A percentile compares a stretch with the other conserved stretches of the same genome.
phyloP scores from a whole-genome alignment of 306 rosid species.

The Quercus suber region DNA sequence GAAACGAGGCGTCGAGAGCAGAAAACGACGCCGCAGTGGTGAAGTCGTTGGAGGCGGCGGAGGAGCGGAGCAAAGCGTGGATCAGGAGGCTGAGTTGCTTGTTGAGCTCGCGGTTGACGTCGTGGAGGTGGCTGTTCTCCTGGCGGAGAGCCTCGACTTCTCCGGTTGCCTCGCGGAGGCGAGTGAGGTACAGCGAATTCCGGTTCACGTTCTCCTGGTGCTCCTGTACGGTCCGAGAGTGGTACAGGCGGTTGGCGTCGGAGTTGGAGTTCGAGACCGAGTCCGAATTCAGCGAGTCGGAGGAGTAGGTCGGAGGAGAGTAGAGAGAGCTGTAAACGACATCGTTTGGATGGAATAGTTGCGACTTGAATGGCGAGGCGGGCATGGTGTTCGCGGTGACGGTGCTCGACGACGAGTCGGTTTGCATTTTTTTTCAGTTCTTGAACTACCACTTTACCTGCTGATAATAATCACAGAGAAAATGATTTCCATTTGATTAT shows the following conservation, averaged over 20 bases:
- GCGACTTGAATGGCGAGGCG: constrained; percentile 23
- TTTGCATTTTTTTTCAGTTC: constrained; percentile 39
- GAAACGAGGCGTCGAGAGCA: constrained; percentile 10
- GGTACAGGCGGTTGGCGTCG: constrained; percentile 29
- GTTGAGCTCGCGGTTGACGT: constrained; percentile 63
- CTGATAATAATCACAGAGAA: neutral
- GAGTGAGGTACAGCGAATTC: constrained; percentile 68
- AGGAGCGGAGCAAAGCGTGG: constrained; percentile 43
- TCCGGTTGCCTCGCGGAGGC: constrained; percentile 55
- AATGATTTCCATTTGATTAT: neutral
- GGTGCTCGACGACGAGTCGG: constrained; percentile 39
- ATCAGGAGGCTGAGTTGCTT: constrained; percentile 60
- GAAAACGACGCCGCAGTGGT: constrained; percentile 11
- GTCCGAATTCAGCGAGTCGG: neutral
- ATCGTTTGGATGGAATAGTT: constrained; percentile 26
- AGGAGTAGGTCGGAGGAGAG: constrained; percentile 32
- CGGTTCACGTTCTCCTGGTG: constrained; percentile 93
- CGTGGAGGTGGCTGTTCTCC: constrained; percentile 69
- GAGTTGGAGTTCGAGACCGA: constrained; percentile 5
- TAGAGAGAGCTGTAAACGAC: constrained; percentile 34
- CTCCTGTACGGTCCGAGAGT: constrained; percentile 53
- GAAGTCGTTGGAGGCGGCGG: neutral
- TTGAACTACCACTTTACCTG: constrained; percentile 5
- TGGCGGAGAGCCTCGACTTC: constrained; percentile 68
- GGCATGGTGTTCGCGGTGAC: constrained; percentile 4